phyloP scores from a whole-genome alignment of 2,329 filamentous ascomycete genomes.

The Aspergillus jensenii region DNA sequence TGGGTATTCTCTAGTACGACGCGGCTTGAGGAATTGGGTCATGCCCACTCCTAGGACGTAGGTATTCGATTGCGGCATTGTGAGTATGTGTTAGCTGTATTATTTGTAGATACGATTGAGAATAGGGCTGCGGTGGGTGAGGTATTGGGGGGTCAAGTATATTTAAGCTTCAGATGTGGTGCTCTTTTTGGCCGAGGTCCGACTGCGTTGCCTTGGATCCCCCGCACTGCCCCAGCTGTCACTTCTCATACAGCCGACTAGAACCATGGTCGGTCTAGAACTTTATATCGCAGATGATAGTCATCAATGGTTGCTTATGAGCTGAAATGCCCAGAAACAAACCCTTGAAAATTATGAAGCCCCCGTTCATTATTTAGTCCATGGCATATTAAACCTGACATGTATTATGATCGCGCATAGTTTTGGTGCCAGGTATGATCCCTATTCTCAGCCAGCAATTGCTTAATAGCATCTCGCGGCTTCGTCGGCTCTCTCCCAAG shows the following conservation, averaged over 20 bases:
- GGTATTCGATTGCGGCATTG: slow-evolving; percentile 37
- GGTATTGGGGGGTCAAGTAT: neutral
- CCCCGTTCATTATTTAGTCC: neutral
- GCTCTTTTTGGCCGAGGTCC: slow-evolving; percentile 1
- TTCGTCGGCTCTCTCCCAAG: slow-evolving; percentile 45
- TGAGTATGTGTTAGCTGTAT: neutral
- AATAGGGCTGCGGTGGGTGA: neutral
- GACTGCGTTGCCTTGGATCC: neutral
- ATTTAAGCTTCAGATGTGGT: neutral
- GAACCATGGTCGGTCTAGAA: neutral
- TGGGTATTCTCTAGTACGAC: slow-evolving; percentile 90
- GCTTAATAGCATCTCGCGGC: slow-evolving; percentile 37
- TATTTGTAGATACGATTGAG: too few relatives aligned
- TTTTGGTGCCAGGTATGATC: slow-evolving; percentile 50
- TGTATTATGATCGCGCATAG: slow-evolving; percentile 23
- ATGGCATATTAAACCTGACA: neutral
- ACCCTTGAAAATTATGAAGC: too few relatives aligned
- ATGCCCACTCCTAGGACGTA: slow-evolving; percentile 98
- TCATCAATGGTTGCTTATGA: too few relatives aligned
- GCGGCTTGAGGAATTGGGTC: slow-evolving; percentile 98
- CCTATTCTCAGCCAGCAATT: slow-evolving; percentile 28
- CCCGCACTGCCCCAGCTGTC: neutral
- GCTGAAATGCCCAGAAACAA: too few relatives aligned
- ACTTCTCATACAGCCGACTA: neutral
- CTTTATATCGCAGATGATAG: too few relatives aligned